phyloP scores from a whole-genome alignment of 306 rosid genomes.

The Oemleria cerasiformis region DNA sequence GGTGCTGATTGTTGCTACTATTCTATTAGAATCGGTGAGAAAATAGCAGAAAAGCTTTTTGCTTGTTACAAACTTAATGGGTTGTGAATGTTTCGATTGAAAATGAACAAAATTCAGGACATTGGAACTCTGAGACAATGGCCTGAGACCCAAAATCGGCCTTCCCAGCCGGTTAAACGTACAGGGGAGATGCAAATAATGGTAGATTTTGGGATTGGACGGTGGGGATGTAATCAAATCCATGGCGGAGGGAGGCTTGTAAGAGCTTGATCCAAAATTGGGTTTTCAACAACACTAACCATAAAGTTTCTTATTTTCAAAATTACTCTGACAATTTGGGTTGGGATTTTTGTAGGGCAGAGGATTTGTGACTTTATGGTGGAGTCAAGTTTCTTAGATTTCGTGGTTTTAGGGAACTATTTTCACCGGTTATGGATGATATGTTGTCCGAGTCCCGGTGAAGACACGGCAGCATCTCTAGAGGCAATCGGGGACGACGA shows the following conservation, averaged over 20 bases:
- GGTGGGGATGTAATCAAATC: conserved; percentile 56
- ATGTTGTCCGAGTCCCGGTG: too few species aligned
- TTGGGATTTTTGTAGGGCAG: too few species aligned
- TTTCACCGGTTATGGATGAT: too few species aligned
- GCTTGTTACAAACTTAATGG: conserved; percentile 21
- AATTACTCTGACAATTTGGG: too few species aligned
- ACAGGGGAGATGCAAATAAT: conserved; percentile 37
- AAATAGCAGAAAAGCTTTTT: conserved; percentile 30
- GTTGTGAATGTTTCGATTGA: conserved; percentile 28
- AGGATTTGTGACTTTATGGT: too few species aligned
- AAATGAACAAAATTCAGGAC: conserved; percentile 23
- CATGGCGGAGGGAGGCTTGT: conserved; percentile 29
- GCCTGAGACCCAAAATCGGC: conserved; percentile 18
- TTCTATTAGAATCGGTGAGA: conserved; percentile 13
- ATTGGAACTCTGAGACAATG: conserved; percentile 26
- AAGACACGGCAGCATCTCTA: too few species aligned
- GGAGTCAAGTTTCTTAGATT: too few species aligned
- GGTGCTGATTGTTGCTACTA: conserved; percentile 1
- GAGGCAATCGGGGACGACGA: too few species aligned
- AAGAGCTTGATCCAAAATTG: neutral
- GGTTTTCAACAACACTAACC: neutral
- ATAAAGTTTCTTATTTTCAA: too few species aligned
- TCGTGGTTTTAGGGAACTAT: too few species aligned
- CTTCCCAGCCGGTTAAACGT: conserved; percentile 31
- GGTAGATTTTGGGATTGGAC: conserved; percentile 41